Evolutionary conservation across 495 filamentous ascomycete species (phyloP).

Genomic region (Penicillium salamii): DNA sequence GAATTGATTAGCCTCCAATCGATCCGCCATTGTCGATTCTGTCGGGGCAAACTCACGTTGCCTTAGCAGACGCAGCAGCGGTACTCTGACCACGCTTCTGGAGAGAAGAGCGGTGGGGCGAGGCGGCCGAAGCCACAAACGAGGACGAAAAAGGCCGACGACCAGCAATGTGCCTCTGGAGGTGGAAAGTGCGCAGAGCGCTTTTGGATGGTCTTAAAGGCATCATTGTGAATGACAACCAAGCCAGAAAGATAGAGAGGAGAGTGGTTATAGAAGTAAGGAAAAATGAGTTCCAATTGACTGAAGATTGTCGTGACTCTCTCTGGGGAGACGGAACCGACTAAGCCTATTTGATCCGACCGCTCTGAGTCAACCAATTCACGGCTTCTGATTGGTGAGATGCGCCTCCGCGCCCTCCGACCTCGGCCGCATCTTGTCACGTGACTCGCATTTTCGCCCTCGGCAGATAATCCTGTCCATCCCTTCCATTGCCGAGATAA

Average conservation of each 20-base stretch:
- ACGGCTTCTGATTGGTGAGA: conserved; percentile 24
- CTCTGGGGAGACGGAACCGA: conserved; percentile 25
- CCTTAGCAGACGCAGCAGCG: conserved; percentile 34
- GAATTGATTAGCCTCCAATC: neutral
- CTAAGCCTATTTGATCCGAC: conserved; percentile 23
- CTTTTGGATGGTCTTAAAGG: conserved; percentile 48
- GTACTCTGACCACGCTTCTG: conserved; percentile 52
- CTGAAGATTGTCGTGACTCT: conserved; percentile 20
- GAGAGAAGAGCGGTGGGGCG: conserved; percentile 44
- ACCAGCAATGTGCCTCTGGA: conserved; percentile 38
- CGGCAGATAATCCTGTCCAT: neutral
- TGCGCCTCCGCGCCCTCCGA: conserved; percentile 30
- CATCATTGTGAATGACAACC: conserved; percentile 47
- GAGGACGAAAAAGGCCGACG: conserved; percentile 43
- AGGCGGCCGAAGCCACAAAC: conserved; percentile 38
- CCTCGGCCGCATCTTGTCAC: conserved; percentile 21
- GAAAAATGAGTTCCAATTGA: conserved; percentile 17
- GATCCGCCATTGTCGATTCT: neutral
- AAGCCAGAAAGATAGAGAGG: conserved; percentile 21
- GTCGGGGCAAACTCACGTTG: conserved; percentile 38
- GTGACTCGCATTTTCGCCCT: conserved; percentile 8
- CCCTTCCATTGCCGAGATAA: neutral
- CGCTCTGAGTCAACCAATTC: conserved; percentile 29
- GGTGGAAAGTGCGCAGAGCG: conserved; percentile 44
- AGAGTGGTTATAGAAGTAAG: conserved; percentile 11